Base-by-base conservation (phyloP, 208 protist genomes). In the Wallacemonas sp. region DNA sequence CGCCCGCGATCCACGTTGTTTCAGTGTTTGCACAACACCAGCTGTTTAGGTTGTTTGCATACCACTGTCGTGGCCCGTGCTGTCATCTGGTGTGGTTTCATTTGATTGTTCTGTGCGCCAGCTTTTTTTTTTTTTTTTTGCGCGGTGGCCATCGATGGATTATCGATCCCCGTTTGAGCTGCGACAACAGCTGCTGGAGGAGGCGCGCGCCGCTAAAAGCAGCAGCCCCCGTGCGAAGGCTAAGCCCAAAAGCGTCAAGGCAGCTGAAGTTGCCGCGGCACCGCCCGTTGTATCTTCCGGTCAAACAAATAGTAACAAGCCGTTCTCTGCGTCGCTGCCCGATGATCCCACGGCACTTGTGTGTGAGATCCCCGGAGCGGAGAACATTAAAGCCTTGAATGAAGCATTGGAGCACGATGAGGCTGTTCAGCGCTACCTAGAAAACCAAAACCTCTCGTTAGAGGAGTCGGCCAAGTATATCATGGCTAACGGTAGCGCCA, bases 111-210 rank as follows among this genome's bases (percentile, higher is more conserved):
- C n/a, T n/a, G n/a, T n/a, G n/a, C n/a, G 36, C 6, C 36, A 41
- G 9, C 36, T 6, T 14, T 6, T 36, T 66, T 46, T 53, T 17
- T 61, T 12, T 60, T 34, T 38, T 15, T 14, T 41, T 26, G 11
- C 39, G 36, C 28, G 27, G 36, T n/a, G 4, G 15, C 22, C 34
- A 44, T 21, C 24, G 28, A 91, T 92, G 86, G 80, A 96, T 54
- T 96, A 93, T 39, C 79, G 87, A n/a, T 96, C 91, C 9, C 69
- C 84, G 1, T 92, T 94, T 67, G 91, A 96, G 78, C 66, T 96
- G 64, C 80, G 84, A 21, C 78, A 85, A 71, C 86, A 93, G 53
- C 56, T 91, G 31, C 46, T 91, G 30, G 91, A 94, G 60, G 80
- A 88, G 58, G 38, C 67, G 11, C 78, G 72, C 30, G 68, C 72